Base-by-base conservation (phyloP, 345 rosid species). In the Cochlearia excelsa region DNA sequence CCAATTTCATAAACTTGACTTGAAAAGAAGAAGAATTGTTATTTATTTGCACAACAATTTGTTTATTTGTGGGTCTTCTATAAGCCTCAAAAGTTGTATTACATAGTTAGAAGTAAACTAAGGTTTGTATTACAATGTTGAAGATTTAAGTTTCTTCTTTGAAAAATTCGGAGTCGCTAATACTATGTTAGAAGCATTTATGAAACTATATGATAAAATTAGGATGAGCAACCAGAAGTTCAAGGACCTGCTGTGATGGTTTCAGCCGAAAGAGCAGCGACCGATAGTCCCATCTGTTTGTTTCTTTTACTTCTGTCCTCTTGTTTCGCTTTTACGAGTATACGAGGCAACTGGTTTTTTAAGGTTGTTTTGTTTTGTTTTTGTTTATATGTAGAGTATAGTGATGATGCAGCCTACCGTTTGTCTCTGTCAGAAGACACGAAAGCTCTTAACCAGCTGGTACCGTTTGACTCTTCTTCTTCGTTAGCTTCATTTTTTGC, bases 371-470 rank as follows among this genome's bases (percentile, higher is more conserved):
- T n/a, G n/a, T n/a, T 1, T 49, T 59, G 26, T 75, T n/a, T n/a
- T n/a, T n/a, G n/a, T n/a, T n/a, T n/a, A n/a, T n/a, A n/a, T n/a
- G 76, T 74, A 94, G 99, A 94, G 69, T 94, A 89, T 44, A 82
- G 82, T 62, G 97, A 94, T 81, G 97, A 90, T 70, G 67, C 89
- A 23, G 97, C 99, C 0, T 94, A 84, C 41, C 84, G 96, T 11
- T 68, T 90, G 63, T 94, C 99, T 61, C 79, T 94, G 34, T 90
- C 97, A 6, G 99, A 94, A 79, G 99, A 93, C 74, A 93, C 97
- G 37, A 93, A 90, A 73, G 99, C 99, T 78, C 88, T 90, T 48
- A 90, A 84, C 77, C 99, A 90, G 81, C 79, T 93, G 87, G 99
- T 89, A 69, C n/a, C n/a, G n/a, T n/a, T n/a, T n/a, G n/a, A n/a